Evolutionary conservation across 352 stramenopile genomes (phyloP), one percentile per base, ranked within the genome.

Genomic region (Pythium dissotocum): DNA sequence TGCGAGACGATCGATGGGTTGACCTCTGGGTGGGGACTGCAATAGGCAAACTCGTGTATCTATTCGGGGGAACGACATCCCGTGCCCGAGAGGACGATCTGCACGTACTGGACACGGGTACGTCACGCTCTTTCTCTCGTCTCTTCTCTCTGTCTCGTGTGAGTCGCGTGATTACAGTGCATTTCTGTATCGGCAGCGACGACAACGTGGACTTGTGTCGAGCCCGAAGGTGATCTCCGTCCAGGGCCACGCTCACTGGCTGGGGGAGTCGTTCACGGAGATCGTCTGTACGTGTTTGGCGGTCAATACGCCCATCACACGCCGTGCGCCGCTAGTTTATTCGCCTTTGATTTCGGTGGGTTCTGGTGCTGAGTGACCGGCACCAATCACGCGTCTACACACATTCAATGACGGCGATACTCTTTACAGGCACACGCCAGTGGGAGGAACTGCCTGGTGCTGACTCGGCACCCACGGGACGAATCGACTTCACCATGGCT

Each of bases 201-300:
- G 9, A 82, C 77, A 57, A 77, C 69, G 44, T 95, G 88, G 88
- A 88, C 82, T 14, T 79, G 89, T 51, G 76, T 94, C 38, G 73
- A 90, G 57, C 87, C 85, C 10, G 69, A 67, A 13, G 83, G 85
- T 6, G 38, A 63, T 12, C 64, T 94, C 6, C 88, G 86, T 2
- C 83, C 84, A 44, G 38, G 38, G 3, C 72, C 83, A 21, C 83
- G 88, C 24, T 94, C 86, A 0, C 84, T 85, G 0, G 85, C 88
- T 6, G 65, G 91, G 21, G 86, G 84, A 12, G 83, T 93, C 16
- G 82, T 93, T 1, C 76, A 91, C n/a, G 79, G 88, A n/a, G 85
- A 83, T 65, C 76, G 87, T 57, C 91, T 95, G 88, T 95, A 88
- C 68, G 83, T 95, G 58, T 95, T 95, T 64, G 88, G 88, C 33